Evolutionary conservation across 2,329 filamentous ascomycete species (phyloP), one percentile per base, ranked within the genome.

Genomic region (Beauveria medogensis): DNA sequence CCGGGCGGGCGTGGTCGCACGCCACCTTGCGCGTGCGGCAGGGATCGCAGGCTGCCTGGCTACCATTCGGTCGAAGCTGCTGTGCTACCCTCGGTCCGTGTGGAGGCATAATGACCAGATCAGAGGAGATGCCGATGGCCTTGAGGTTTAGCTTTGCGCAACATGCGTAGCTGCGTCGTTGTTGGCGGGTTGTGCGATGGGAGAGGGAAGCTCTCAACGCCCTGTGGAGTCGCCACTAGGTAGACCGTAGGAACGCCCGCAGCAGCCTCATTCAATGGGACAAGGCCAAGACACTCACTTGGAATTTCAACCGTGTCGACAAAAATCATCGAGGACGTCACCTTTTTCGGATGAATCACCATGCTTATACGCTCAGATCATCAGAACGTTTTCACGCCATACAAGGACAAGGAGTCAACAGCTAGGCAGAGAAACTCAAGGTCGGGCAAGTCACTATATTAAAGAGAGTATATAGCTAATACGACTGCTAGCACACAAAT

Each of bases 21-120:
- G 74, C 72, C 6, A 77, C 71, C 57, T 76, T 76, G 22, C 73
- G 71, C 51, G 67, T 70, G 40, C 72, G 69, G 53, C 74, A 76
- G 10, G 73, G 73, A 68, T 75, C 68, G 46, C 67, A 67, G 22
- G 65, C 64, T 34, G 65, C 65, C 5, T 59, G 65, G 8, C 64
- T 59, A 3, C 67, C 67, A 40, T 68, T 67, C 51, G 48, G 71
- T 46, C 72, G 66, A 22, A 71, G 70, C 61, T 64, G 63, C 50
- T 52, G 51, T 18, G 43, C 46, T 16, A 43, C 41, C 24, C 24
- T 24, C 8, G 41, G 43, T 9, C 43, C 34, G 5, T 20, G 46
- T 12, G 53, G 3, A 44, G 30, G 34, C 34, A 37, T 37, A 37
- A 37, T 37, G 34, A 37, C 34, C 14, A 16, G 34, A 37, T 37